Evolutionary conservation across 768 basidiomycete genomes (phyloP).

Genomic region (Collybiopsis luxurians): DNA sequence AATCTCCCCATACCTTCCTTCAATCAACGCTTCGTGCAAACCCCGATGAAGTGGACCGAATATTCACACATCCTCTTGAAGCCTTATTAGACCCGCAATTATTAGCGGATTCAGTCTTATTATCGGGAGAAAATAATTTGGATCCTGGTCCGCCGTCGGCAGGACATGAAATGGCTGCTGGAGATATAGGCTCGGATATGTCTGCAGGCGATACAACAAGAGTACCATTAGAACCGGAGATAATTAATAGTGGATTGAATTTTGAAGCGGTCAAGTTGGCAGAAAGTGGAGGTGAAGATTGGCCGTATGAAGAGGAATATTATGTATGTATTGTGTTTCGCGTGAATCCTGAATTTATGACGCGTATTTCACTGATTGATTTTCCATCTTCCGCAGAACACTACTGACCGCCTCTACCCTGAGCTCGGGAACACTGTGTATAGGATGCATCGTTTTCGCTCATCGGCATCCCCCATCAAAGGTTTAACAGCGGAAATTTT

Average conservation of each 20-base stretch:
- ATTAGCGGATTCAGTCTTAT: constrained; percentile 13
- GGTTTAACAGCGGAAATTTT: constrained; percentile 83
- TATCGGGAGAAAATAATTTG: no score
- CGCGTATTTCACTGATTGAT: neutral
- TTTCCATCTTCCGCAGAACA: constrained; percentile 38
- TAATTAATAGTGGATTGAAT: no score
- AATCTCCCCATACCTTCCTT: neutral
- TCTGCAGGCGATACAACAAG: no score
- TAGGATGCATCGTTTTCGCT: constrained; percentile 83
- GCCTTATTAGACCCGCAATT: constrained; percentile 64
- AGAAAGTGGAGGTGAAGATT: constrained; percentile 60
- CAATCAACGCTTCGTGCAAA: constrained; percentile 18
- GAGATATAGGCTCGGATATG: no score
- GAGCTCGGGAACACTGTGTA: constrained; percentile 52
- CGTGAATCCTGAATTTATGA: neutral
- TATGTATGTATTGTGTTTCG: constrained; percentile 49
- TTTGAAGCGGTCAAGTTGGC: constrained; percentile 34
- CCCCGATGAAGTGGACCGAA: constrained; percentile 69
- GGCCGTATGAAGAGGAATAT: constrained; percentile 73
- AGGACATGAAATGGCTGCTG: no score
- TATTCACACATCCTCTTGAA: constrained; percentile 79
- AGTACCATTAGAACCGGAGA: no score
- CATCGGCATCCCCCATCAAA: constrained; percentile 75
- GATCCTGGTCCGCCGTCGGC: no score
- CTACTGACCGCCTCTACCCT: constrained; percentile 46